Conservation (phyloP, 768 basidiomycete genomes). For the Suillus cothurnatus region DNA sequence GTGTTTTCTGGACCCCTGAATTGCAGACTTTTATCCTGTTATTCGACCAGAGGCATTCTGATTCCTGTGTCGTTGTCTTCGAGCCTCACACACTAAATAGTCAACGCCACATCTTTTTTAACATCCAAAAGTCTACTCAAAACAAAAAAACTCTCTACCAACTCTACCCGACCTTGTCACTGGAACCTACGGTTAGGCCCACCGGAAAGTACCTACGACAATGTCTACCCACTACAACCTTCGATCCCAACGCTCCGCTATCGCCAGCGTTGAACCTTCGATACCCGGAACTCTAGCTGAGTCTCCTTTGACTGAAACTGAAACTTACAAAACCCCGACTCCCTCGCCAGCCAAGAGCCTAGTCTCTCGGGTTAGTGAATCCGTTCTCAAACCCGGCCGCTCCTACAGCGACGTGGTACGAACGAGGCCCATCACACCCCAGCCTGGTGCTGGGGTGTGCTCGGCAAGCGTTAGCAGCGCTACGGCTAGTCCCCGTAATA, state of each 20-base stretch:
- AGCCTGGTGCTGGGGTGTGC: too few species aligned
- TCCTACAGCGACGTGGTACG: constrained; percentile 2
- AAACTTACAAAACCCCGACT: neutral
- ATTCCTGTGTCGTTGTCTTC: neutral
- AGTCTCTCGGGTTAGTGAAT: neutral
- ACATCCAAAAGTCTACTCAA: neutral
- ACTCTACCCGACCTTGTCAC: neutral
- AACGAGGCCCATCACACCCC: neutral
- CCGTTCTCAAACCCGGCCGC: neutral
- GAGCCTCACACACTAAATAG: neutral
- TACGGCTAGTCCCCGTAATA: too few species aligned
- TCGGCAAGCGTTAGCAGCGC: too few species aligned
- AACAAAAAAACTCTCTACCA: too few species aligned
- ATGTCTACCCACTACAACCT: neutral
- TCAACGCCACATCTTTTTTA: neutral
- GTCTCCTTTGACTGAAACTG: neutral
- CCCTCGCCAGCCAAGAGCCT: neutral
- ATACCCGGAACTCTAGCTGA: neutral
- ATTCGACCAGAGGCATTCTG: too few species aligned
- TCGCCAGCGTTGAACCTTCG: neutral
- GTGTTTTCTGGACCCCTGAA: too few species aligned
- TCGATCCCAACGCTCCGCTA: neutral
- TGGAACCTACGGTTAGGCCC: neutral
- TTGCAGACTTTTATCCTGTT: too few species aligned
- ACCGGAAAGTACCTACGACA: neutral